Base-by-base conservation (phyloP, 23 red algal genomes). In the Agarophyton chilense region DNA sequence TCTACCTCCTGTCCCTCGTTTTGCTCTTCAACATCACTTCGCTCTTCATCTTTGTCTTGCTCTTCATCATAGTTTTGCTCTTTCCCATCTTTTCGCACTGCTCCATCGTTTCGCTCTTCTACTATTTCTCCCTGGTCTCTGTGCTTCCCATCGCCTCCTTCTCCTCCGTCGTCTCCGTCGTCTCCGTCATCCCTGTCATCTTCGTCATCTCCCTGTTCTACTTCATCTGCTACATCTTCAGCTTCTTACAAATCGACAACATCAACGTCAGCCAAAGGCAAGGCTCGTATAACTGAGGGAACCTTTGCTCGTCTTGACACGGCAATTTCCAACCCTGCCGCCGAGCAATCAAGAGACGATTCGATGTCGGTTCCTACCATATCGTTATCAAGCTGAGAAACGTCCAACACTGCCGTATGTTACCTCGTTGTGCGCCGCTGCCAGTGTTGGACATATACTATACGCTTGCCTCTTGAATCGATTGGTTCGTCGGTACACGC, bases 221-320 rank as follows among this genome's bases (percentile, higher is more conserved):
- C 19, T 2, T 43, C 40, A 14, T 26, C 68, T 1, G 18, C 41
- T 12, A 46, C 68, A 38, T 49, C 68, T 0, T 47, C 68, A 74
- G 68, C 21, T 49, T 74, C 68, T 18, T 74, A 38, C 68, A 74
- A 74, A 47, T 74, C 68, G 25, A 74, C 47, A 10, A 74, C 68
- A 35, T 74, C 68, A 28, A 74, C 68, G n/a, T 74, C 68, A 24
- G 38, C 43, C 68, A n/a, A n/a, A n/a, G n/a, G n/a, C n/a, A n/a
- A n/a, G n/a, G n/a, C n/a, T n/a, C n/a, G n/a, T n/a, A n/a, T n/a
- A n/a, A n/a, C n/a, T n/a, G n/a, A n/a, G n/a, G n/a, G n/a, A n/a
- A n/a, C n/a, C n/a, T n/a, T n/a, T n/a, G n/a, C n/a, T n/a, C n/a
- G n/a, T n/a, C n/a, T n/a, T n/a, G n/a, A n/a, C n/a, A n/a, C n/a